Evolutionary conservation across 2,329 filamentous ascomycete species (phyloP), one percentile per base, ranked within the genome.

Genomic region (Metarhizium anisopliae): DNA sequence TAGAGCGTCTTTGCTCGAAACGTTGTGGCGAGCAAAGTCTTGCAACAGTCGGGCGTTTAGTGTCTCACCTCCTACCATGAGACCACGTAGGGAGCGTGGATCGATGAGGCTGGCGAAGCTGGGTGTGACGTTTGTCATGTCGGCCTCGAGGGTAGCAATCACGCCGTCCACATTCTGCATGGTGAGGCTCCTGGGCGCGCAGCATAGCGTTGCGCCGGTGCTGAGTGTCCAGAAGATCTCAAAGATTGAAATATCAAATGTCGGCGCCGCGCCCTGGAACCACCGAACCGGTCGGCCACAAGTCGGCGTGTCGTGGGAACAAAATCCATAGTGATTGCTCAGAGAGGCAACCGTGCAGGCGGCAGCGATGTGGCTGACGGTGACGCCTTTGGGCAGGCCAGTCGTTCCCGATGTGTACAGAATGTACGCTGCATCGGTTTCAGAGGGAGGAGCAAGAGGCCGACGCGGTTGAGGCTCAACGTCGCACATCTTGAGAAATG

Each of bases 141-240:
- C 70, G 6, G 70, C 71, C 51, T 67, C 61, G 10, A 69, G 52
- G 30, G 63, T 63, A 2, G 65, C 65, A 13, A 66, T 50, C 3
- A 62, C 63, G 14, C 51, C 54, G 54, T 59, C 58, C 4, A 62
- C 35, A 56, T 66, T 52, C 45, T 63, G 56, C 50, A 71, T 55
- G 1, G 62, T 70, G 10, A 70, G 51, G 6, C 51, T 53, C 6
- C 68, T 60, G 32, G 64, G 58, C 5, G 66, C 69, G 14, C 66
- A 67, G 58, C 69, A 72, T 6, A 72, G 65, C 7, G 70, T 70
- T 16, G 61, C 65, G 6, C 70, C 70, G 40, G 77, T 78, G 54
- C 80, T 80, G 84, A 88, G 90, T 0, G 88, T 76, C 62, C 89
- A 91, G 67, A 93, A 90, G 20, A 92, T 90, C 63, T 93, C 89